These are phyloP conservation scores for Candida neerlandica DNA, from an alignment of 1,139 yeast genomes.

Conservation along the genomic window DNA sequence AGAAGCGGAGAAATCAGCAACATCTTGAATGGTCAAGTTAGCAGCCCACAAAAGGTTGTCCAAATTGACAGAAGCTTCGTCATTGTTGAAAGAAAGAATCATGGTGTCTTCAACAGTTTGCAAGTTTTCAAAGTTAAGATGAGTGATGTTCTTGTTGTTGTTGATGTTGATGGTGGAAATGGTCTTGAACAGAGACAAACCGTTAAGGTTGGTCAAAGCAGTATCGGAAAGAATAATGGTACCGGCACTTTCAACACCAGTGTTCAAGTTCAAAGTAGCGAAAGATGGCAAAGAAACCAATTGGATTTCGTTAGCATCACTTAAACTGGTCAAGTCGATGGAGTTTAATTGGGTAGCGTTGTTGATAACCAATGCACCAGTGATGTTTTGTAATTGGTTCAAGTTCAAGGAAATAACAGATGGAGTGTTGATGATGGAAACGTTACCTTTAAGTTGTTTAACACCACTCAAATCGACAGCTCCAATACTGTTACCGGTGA, in stretches of 20 bases:
- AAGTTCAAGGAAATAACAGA: constrained; percentile 39
- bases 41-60: constrained; percentile 46
- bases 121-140: constrained; percentile 39
- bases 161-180: constrained; percentile 43
- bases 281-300: constrained; percentile 49
- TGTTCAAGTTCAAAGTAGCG: constrained; percentile 39
- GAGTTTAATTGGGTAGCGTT: constrained; percentile 46
- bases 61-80: constrained; percentile 41
- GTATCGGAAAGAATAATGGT: constrained; percentile 46
- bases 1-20: constrained; percentile 30
- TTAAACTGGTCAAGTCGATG: constrained; percentile 40
- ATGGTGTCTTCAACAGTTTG: constrained; percentile 37
- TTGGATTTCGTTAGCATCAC: constrained; percentile 32
- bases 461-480: constrained; percentile 38
- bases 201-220: constrained; percentile 42
- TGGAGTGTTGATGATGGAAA: constrained; percentile 44
- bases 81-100: constrained; percentile 47
- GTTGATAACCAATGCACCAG: constrained; percentile 39
- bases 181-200: constrained; percentile 36
- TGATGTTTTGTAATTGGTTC: constrained; percentile 32
- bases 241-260: constrained; percentile 38
- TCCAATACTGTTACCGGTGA: constrained; percentile 41
- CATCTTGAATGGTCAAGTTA: constrained; percentile 50
- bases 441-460: constrained; percentile 36
- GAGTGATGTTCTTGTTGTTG: constrained; percentile 48